A percentile compares a stretch with the other conserved stretches of the same genome.
Evolutionary conservation across 1,139 yeast genomes (phyloP).

Genomic region (Arxiozyma slooffiae): DNA sequence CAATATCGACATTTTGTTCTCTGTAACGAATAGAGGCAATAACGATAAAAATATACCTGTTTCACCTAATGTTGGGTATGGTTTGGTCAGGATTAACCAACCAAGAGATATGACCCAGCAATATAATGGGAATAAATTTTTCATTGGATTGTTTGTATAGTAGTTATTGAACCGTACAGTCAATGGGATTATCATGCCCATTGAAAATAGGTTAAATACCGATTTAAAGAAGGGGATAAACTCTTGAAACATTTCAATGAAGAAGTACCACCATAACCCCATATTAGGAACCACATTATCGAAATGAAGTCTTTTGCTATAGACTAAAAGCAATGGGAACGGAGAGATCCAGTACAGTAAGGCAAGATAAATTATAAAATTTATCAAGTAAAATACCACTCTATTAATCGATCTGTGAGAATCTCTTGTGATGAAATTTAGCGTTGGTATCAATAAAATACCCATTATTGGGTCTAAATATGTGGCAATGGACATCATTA

Average conservation of each 20-base stretch:
- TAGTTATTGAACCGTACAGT: constrained; percentile 51
- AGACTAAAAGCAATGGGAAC: constrained; percentile 35
- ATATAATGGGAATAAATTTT: constrained; percentile 42
- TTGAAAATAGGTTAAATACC: constrained; percentile 70
- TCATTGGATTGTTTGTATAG: constrained; percentile 29
- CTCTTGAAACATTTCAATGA: constrained; percentile 87
- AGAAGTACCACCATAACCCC: constrained; percentile 98
- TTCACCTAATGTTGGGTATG: constrained; percentile 87
- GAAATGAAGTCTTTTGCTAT: constrained; percentile 51
- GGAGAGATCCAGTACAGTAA: neutral
- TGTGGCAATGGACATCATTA: constrained; percentile 52
- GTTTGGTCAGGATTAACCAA: constrained; percentile 62
- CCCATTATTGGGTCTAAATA: constrained; percentile 57
- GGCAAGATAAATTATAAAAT: neutral
- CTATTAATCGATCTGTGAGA: neutral
- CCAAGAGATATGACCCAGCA: constrained; percentile 55
- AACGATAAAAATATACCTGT: constrained; percentile 58
- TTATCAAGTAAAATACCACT: neutral
- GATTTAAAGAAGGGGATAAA: constrained; percentile 77
- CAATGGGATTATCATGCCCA: constrained; percentile 61
- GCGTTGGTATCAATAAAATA: constrained; percentile 48
- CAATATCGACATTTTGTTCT: constrained; percentile 28
- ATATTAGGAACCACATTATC: constrained; percentile 55
- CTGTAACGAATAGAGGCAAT: constrained; percentile 43
- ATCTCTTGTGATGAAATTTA: constrained; percentile 23